These are phyloP conservation scores for Brassica napus DNA, from an alignment of 345 rosid genomes.

Conservation along the genomic window Da-Ae NC_063441.1:13669501-13670000, in stretches of 20 bases:
- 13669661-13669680: constrained; percentile 50
- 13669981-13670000: constrained; percentile 70
- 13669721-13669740: constrained; percentile 57
- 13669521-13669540: constrained; percentile 57
- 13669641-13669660: constrained; percentile 32
- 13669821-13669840: constrained; percentile 70
- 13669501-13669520: constrained; percentile 58
- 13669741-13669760: constrained; percentile 61
- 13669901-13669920: constrained; percentile 32
- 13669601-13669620: constrained; percentile 53
- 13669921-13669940: constrained; percentile 43
- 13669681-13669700: constrained; percentile 59
- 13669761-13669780: constrained; percentile 40
- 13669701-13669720: constrained; percentile 84
- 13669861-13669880: constrained; percentile 48
- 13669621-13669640: constrained; percentile 43
- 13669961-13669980: constrained; percentile 55
- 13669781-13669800: constrained; percentile 29
- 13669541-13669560: constrained; percentile 47
- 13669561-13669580: constrained; percentile 75
- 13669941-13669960: constrained; percentile 77
- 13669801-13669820: constrained; percentile 50
- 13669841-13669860: constrained; percentile 56
- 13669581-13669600: constrained; percentile 59
- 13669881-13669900: constrained; percentile 47